Evolutionary conservation across 805 yeast genomes (phyloP), one percentile per base, ranked within the genome.

Genomic region (Pichia thaimueangensis): DNA sequence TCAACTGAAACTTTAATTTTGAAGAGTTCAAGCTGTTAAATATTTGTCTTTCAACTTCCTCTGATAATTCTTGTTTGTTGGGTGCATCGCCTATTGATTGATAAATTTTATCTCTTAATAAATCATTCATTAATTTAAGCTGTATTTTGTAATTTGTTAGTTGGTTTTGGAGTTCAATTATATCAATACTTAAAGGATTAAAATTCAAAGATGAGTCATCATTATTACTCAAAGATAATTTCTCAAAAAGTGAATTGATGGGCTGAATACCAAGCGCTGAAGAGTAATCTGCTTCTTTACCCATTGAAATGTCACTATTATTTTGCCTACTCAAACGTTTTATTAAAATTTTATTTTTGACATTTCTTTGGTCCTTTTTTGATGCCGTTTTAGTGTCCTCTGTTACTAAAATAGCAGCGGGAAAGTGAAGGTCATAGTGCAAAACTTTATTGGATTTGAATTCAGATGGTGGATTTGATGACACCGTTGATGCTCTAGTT

Each of bases 71-170:
- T 20, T 52, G 37, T 24, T 48, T 50, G 17, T 49, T 45, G 8
- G 27, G 3, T 15, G 22, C 15, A 7, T 28, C 25, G 16, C 23
- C 32, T 10, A 22, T 13, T 11, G 31, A 24, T 12, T 40, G 33
- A 6, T 51, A 50, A 21, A 50, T 49, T 23, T 52, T 48, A 16
- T 57, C 54, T 20, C 56, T 30, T 30, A 63, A 43, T 22, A 64
- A 47, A 35, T 61, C 65, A 25, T 54, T 52, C 29, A 60, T 60
- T 29, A 64, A 40, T 34, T 55, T 51, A 21, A 64, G 38, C 42
- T 64, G 67, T 21, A 64, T 54, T 45, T 57, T 61, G 42, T 60
- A 62, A 43, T 63, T 59, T 1, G 60, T 62, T 15, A 63, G 47
- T 29, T 63, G 59, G 40, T 55, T 57, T 28, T 59, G 56, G 20